Percentiles rank a stretch among this genome's conserved stretches.
These are phyloP conservation scores for Aspergillus coremiiformis DNA, from an alignment of 495 filamentous ascomycete genomes.

Conservation along the genomic window DNA sequence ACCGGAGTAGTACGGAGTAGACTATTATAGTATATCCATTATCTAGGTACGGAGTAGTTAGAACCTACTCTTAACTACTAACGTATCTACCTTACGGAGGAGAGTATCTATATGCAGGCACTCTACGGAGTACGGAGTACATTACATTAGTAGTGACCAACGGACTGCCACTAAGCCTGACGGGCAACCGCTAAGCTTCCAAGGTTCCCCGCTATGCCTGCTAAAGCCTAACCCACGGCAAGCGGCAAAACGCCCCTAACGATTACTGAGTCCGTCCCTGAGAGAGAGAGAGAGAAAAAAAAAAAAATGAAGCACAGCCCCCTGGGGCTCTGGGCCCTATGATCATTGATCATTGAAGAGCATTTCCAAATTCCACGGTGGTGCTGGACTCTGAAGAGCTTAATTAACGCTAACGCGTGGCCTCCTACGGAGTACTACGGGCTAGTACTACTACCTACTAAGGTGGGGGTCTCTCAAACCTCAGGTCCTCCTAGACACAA, in stretches of 20 bases:
- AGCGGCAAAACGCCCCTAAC: background rate
- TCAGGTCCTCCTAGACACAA: background rate
- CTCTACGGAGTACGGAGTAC: no score
- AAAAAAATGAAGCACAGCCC: background rate
- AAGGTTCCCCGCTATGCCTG: constrained; percentile 13
- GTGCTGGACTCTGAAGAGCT: background rate
- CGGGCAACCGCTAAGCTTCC: constrained; percentile 10
- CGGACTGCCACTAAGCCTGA: background rate
- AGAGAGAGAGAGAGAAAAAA: no score
- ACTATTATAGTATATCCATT: no score
- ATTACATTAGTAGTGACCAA: background rate
- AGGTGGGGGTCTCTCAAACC: constrained; percentile 5
- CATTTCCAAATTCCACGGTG: background rate
- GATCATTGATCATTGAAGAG: no score
- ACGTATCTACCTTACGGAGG: no score
- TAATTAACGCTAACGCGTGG: constrained; percentile 9
- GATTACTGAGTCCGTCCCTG: background rate
- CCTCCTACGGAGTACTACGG: no score
- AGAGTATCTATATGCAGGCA: no score
- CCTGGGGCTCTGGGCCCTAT: background rate
- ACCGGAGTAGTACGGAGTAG: no score
- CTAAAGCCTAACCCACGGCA: constrained; percentile 3
- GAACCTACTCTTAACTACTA: no score
- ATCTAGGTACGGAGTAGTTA: no score
- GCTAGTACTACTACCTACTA: no score